Percentiles rank a stretch among this genome's conserved stretches.
These are phyloP conservation scores for Castanospermum australe DNA, from an alignment of 306 rosid genomes.

Conservation along the genomic window DNA sequence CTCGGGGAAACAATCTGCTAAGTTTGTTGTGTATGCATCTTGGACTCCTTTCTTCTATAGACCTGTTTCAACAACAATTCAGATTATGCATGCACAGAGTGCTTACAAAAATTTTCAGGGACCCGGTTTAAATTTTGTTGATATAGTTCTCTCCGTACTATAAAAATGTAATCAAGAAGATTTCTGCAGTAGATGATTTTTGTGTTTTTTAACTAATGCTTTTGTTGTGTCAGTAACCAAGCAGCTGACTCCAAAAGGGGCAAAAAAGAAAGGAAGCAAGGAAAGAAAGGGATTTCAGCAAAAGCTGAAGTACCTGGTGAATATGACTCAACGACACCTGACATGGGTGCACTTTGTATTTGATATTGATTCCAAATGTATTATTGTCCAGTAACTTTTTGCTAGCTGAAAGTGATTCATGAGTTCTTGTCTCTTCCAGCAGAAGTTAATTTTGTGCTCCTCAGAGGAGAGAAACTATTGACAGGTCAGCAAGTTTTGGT, in stretches of 20 bases:
- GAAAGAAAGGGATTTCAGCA: slow-evolving; percentile 47
- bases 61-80: slow-evolving; percentile 1
- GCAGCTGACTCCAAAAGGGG: slow-evolving; percentile 51
- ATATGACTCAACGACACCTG: slow-evolving; percentile 53
- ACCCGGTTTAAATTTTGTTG: slow-evolving; percentile 8
- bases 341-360: slow-evolving; percentile 88
- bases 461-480: slow-evolving; percentile 7
- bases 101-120: background rate
- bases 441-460: slow-evolving; percentile 19
- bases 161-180: slow-evolving; percentile 1
- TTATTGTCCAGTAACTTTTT: background rate
- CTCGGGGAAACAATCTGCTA: slow-evolving; percentile 50
- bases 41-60: background rate
- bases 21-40: slow-evolving; percentile 52
- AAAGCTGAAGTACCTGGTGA: slow-evolving; percentile 32
- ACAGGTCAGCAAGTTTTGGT: slow-evolving; percentile 27
- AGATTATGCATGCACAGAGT: background rate
- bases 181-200: background rate
- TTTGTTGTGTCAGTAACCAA: slow-evolving; percentile 53
- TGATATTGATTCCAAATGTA: slow-evolving; percentile 41
- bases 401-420: slow-evolving; percentile 8
- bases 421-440: slow-evolving; percentile 12
- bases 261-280: slow-evolving; percentile 55
- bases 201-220: background rate
- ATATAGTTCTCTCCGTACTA: slow-evolving; percentile 1